Percentiles rank a stretch among this genome's conserved stretches.
Conservation (phyloP, 2,329 filamentous ascomycete genomes). For the Neurospora crassa region DNA sequence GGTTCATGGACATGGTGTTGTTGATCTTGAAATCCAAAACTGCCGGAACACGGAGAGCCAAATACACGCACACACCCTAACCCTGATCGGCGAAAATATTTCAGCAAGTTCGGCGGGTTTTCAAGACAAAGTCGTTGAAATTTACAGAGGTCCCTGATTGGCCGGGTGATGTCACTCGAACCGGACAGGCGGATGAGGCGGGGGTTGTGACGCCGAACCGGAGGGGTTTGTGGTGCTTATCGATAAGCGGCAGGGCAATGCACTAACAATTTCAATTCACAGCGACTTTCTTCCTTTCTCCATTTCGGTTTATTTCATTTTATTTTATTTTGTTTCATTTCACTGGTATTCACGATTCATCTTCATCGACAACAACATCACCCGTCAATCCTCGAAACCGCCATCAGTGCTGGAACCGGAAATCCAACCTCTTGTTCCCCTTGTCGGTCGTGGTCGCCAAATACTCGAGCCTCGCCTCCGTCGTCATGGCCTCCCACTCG, state of each 20-base stretch:
- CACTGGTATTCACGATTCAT: not conserved
- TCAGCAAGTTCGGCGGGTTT: not conserved
- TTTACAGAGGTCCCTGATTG: not conserved
- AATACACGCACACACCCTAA: no score
- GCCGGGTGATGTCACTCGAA: not conserved
- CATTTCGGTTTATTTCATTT: no score
- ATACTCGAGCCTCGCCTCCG: slow-evolving; percentile 21
- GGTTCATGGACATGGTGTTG: not conserved
- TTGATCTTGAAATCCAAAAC: no score
- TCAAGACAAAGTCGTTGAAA: not conserved
- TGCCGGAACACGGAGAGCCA: no score
- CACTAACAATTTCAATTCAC: not conserved
- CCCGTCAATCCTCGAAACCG: not conserved
- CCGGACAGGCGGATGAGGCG: no score
- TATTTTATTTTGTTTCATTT: no score
- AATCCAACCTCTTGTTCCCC: slow-evolving; percentile 25
- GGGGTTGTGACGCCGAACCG: no score
- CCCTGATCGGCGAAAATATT: not conserved
- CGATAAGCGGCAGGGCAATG: not conserved
- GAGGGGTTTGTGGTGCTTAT: no score
- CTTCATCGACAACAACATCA: not conserved
- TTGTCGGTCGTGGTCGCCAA: slow-evolving; percentile 23
- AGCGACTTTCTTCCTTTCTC: not conserved
- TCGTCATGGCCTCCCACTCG: slow-evolving; percentile 23
- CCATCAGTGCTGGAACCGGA: slow-evolving; percentile 23